Percentiles rank a stretch among this genome's conserved stretches.
Evolutionary conservation across 495 filamentous ascomycete species (phyloP).

Genomic region (Tuber aestivum): DNA sequence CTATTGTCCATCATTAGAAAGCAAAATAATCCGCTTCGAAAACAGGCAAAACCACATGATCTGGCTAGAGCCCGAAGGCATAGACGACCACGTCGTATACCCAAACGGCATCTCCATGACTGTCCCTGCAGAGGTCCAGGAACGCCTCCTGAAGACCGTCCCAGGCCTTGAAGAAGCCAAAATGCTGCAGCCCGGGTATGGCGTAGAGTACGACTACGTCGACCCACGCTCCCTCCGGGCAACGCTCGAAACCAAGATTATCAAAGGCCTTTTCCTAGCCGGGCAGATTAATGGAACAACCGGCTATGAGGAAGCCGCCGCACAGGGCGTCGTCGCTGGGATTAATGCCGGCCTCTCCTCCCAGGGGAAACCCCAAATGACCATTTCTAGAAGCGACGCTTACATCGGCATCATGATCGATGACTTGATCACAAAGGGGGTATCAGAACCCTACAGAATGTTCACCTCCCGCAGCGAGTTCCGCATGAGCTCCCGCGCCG

Average conservation of each 20-base stretch:
- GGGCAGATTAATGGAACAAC: slow-evolving; percentile 99
- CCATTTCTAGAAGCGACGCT: slow-evolving; percentile 73
- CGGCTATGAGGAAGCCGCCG: slow-evolving; percentile 94
- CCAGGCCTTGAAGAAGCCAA: slow-evolving; percentile 77
- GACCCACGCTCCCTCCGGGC: slow-evolving; percentile 81
- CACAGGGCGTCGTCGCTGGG: slow-evolving; percentile 86
- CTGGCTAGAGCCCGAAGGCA: slow-evolving; percentile 96
- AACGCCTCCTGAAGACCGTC: slow-evolving; percentile 75
- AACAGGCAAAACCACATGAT: slow-evolving; percentile 75
- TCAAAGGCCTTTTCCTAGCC: slow-evolving; percentile 82
- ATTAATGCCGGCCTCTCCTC: slow-evolving; percentile 84
- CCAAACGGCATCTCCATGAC: slow-evolving; percentile 98
- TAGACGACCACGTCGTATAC: slow-evolving; percentile 84
- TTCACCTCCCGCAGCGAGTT: slow-evolving; percentile 96
- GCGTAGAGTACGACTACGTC: slow-evolving; percentile 98
- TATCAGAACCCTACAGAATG: slow-evolving; percentile 96
- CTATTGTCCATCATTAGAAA: slow-evolving; percentile 93
- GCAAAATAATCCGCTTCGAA: slow-evolving; percentile 83
- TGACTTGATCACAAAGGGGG: slow-evolving; percentile 94
- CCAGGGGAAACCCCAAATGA: slow-evolving; percentile 56
- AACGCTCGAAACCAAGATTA: slow-evolving; percentile 89
- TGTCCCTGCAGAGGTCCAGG: slow-evolving; percentile 77
- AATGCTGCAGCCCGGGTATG: slow-evolving; percentile 96
- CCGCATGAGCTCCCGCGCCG: slow-evolving; percentile 79
- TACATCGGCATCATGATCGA: slow-evolving; percentile 99